Evolutionary conservation across 1,284 basidiomycete species (phyloP).

Genomic region (Fomitopsis betulina): DNA sequence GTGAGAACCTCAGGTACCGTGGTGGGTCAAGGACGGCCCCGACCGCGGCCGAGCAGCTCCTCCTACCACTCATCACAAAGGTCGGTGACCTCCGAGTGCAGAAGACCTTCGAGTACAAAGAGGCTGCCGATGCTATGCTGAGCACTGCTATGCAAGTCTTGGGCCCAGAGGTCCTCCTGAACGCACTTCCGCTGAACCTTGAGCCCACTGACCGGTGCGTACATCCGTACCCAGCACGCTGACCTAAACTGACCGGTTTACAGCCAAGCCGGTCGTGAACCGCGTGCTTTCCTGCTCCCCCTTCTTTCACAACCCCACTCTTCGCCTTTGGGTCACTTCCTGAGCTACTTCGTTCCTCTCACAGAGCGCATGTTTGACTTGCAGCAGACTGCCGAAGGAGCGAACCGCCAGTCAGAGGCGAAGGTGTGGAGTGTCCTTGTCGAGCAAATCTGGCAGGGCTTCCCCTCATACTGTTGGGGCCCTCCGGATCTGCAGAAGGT

Average conservation of each 20-base stretch:
- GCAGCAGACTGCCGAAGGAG: conserved; percentile 71
- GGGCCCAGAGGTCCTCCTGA: conserved; percentile 80
- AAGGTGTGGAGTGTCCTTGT: conserved; percentile 95
- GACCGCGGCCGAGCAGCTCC: conserved; percentile 69
- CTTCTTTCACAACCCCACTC: conserved; percentile 83
- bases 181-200: conserved; percentile 81
- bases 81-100: conserved; percentile 75
- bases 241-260: neutral
- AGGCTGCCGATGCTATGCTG: conserved; percentile 80
- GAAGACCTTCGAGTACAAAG: conserved; percentile 88
- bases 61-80: conserved; percentile 70
- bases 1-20: conserved; percentile 39
- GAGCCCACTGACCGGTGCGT: conserved; percentile 70
- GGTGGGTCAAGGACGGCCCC: conserved; percentile 33
- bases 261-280: conserved; percentile 60
- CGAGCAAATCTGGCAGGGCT: conserved; percentile 90
- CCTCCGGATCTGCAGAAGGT: conserved; percentile 56
- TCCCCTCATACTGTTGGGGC: conserved; percentile 79
- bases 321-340: conserved; percentile 81
- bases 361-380: conserved; percentile 92
- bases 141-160: conserved; percentile 82
- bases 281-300: conserved; percentile 90
- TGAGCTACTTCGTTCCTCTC: conserved; percentile 87
- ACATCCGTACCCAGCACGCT: neutral
- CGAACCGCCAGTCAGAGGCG: conserved; percentile 74